Evolutionary conservation across 495 filamentous ascomycete species (phyloP).

Genomic region (Penicillium arizonense): DNA sequence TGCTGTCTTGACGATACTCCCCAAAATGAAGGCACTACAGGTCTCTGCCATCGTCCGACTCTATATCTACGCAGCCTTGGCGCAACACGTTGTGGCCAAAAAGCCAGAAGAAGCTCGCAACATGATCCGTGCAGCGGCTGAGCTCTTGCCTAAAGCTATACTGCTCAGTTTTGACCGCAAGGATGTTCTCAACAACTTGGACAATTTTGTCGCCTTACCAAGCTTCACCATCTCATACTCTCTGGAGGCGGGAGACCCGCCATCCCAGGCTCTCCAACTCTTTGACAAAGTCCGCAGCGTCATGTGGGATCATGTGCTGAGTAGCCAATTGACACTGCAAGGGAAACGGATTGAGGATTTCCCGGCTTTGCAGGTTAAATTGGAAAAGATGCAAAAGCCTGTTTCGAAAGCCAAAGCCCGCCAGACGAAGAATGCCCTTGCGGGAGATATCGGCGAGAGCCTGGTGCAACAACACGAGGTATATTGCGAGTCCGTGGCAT

Average conservation of each 20-base stretch:
- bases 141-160: constrained; percentile 2
- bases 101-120: background rate
- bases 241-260: background rate
- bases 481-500: background rate
- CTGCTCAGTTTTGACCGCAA: constrained; percentile 1
- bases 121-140: background rate
- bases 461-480: constrained; percentile 4
- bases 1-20: background rate
- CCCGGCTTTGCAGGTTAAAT: background rate
- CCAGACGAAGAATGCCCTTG: too few species aligned
- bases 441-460: too few species aligned
- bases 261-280: constrained; percentile 1
- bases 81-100: background rate
- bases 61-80: constrained; percentile 1
- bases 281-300: constrained; percentile 8
- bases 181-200: constrained; percentile 3
- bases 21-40: background rate
- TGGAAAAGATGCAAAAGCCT: too few species aligned
- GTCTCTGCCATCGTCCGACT: background rate
- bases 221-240: constrained; percentile 2
- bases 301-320: constrained; percentile 1
- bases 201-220: background rate
- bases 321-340: background rate
- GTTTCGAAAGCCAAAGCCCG: too few species aligned
- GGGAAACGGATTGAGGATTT: background rate